Percentiles rank a stretch among this genome's conserved stretches.
These are phyloP conservation scores for Apiospora kogelbergensis DNA, from an alignment of 2,329 filamentous ascomycete species.

Conservation along the genomic window DNA sequence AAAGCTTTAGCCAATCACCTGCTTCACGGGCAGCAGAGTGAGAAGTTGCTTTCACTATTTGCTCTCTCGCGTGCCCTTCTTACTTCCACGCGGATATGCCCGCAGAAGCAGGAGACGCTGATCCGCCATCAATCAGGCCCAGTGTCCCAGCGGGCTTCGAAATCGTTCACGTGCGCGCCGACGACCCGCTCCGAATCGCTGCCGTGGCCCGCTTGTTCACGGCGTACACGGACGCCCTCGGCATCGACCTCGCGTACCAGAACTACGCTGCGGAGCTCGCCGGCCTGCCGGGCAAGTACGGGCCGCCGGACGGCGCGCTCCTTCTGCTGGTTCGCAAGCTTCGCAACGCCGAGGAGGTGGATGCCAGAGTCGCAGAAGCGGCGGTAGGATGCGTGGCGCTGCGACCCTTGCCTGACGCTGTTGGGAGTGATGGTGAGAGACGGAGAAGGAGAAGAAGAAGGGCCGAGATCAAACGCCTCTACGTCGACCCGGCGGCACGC, in stretches of 20 bases:
- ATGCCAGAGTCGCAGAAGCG: neutral
- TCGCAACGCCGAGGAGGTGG: neutral
- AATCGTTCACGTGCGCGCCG: neutral
- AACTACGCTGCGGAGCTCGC: neutral
- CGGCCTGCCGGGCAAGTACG: constrained; percentile 1
- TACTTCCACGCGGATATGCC: neutral
- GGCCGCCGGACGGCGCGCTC: neutral
- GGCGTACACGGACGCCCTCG: neutral
- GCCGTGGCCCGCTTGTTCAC: constrained; percentile 1
- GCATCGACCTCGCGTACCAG: constrained; percentile 7
- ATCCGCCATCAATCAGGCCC: no score
- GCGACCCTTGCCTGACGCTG: neutral
- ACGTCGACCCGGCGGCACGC: constrained; percentile 4
- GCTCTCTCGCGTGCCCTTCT: no score
- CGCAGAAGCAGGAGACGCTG: neutral
- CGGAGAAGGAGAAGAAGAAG: neutral
- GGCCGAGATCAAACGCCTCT: constrained; percentile 2
- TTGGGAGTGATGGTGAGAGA: neutral
- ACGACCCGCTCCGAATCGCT: neutral
- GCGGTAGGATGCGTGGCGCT: constrained; percentile 1
- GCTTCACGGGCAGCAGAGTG: no score
- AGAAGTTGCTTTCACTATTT: no score
- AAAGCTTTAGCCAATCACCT: no score
- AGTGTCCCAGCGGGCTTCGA: neutral
- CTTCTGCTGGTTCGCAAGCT: neutral